phyloP scores from a whole-genome alignment of 805 yeast genomes.

The Kuraishia piskuri region DNA sequence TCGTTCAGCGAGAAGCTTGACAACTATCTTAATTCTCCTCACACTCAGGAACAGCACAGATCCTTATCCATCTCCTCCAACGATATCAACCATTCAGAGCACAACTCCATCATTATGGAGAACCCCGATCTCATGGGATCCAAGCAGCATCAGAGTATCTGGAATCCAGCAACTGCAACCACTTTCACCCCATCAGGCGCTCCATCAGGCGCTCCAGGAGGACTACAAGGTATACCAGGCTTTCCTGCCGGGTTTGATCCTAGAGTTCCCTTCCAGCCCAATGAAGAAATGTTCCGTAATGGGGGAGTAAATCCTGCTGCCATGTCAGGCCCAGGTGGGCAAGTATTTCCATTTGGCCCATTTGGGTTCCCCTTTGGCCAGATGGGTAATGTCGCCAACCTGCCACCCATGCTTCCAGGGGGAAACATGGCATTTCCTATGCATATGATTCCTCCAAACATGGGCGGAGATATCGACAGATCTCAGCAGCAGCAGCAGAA shows the following conservation, averaged over 20 bases:
- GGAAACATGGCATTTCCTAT: background rate
- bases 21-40: slow-evolving; percentile 27
- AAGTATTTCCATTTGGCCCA: slow-evolving; percentile 8
- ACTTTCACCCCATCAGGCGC: slow-evolving; percentile 43
- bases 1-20: slow-evolving; percentile 58
- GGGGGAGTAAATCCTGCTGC: background rate
- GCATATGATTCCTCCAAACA: background rate
- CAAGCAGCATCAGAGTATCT: slow-evolving; percentile 28
- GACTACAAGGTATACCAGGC: slow-evolving; percentile 3
- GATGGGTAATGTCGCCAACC: background rate
- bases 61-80: slow-evolving; percentile 20
- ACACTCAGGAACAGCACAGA: slow-evolving; percentile 14
- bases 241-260: background rate
- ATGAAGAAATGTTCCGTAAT: background rate
- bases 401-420: background rate
- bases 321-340: background rate
- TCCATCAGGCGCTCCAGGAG: background rate
- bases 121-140: slow-evolving; percentile 2
- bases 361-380: slow-evolving; percentile 3
- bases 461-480: background rate
- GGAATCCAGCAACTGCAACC: slow-evolving; percentile 62
- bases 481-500: background rate
- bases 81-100: slow-evolving; percentile 22
- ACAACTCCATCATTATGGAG: slow-evolving; percentile 23
- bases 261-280: background rate